phyloP scores from a whole-genome alignment of 164 flowering plant species.

The Euptelea pleiosperma region DNA sequence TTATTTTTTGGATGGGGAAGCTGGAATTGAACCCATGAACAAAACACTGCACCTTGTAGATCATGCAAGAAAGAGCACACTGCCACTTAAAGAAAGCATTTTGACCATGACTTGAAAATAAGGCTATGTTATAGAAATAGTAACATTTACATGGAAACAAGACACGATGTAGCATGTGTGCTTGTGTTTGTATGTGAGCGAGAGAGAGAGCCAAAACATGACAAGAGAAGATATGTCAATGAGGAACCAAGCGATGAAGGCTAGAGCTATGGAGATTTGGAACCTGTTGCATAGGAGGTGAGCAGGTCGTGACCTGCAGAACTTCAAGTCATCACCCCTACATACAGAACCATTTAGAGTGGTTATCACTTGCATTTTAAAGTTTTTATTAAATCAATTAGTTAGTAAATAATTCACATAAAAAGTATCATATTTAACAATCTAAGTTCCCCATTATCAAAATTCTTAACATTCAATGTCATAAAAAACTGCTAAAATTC shows the following conservation, averaged over 20 bases:
- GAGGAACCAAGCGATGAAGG: slow-evolving; percentile 72
- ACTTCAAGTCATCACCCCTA: slow-evolving; percentile 54
- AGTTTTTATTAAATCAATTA: not conserved
- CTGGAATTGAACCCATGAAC: no score
- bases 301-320: slow-evolving; percentile 37
- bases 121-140: not conserved
- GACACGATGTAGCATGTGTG: not conserved
- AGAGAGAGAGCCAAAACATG: slow-evolving; percentile 58
- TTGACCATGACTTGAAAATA: not conserved
- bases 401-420: not conserved
- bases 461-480: no score
- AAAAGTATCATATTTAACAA: no score
- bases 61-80: not conserved
- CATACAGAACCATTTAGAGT: slow-evolving; percentile 55
- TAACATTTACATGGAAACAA: slow-evolving; percentile 19
- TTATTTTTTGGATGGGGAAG: no score
- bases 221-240: slow-evolving; percentile 64
- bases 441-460: no score
- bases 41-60: no score
- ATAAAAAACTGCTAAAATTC: no score
- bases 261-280: slow-evolving; percentile 59
- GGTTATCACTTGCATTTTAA: slow-evolving; percentile 75
- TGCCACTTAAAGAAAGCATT: not conserved
- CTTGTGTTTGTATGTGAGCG: not conserved
- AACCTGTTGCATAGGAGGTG: slow-evolving; percentile 46